Evolutionary conservation across 352 stramenopile species (phyloP).

Genomic region (Globisporangium iwayamae): DNA sequence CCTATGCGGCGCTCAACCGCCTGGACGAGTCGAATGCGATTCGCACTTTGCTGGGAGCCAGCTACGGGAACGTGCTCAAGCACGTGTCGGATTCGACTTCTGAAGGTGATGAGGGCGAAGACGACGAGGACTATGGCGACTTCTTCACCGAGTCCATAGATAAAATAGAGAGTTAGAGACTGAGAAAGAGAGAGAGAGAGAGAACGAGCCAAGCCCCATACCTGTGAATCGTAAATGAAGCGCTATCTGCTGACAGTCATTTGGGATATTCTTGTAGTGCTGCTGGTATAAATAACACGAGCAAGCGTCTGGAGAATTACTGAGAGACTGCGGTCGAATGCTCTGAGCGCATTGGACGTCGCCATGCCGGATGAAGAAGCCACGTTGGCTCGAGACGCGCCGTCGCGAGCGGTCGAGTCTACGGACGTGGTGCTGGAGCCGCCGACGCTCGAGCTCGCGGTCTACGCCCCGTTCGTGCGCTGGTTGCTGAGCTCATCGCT

Average conservation of each 20-base stretch:
- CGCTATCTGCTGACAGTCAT: not conserved
- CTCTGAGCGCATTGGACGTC: conserved; percentile 7
- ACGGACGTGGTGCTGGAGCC: conserved; percentile 21
- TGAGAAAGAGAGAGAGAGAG: not conserved
- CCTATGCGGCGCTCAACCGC: conserved; percentile 49
- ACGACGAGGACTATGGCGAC: conserved; percentile 20
- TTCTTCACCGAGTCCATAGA: conserved; percentile 23
- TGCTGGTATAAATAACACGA: conserved; percentile 12
- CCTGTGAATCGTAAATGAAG: conserved; percentile 10
- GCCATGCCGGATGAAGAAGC: conserved; percentile 10
- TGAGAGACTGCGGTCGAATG: not conserved
- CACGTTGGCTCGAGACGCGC: not conserved
- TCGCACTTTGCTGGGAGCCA: conserved; percentile 37
- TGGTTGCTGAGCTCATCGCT: conserved; percentile 48
- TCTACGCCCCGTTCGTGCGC: conserved; percentile 53
- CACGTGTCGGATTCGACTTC: not conserved
- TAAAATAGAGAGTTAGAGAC: conserved; percentile 26
- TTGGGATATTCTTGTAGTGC: not conserved
- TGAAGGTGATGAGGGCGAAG: conserved; percentile 18
- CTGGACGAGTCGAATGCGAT: conserved; percentile 67
- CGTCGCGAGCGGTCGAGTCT: conserved; percentile 7
- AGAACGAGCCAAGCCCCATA: conserved; percentile 4
- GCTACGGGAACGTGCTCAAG: conserved; percentile 28
- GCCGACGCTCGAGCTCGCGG: conserved; percentile 32
- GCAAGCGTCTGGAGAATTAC: conserved; percentile 2